A percentile compares a stretch with the other conserved stretches of the same genome.
Conservation (phyloP, 306 rosid genomes). For the Trifolium fragiferum region DNA sequence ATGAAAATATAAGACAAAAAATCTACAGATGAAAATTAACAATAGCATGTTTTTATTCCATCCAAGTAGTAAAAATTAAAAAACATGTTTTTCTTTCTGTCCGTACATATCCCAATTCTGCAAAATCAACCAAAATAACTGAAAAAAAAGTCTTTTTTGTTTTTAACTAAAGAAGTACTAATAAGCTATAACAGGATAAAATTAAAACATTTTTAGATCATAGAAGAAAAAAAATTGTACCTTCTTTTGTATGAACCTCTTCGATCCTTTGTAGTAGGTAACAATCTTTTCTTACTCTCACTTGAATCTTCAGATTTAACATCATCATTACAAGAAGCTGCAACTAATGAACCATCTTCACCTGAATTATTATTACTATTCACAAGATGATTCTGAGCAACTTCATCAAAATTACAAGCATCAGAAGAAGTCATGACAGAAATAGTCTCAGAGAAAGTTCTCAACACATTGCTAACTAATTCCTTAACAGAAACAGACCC, state of each 20-base stretch:
- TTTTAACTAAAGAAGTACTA: background rate
- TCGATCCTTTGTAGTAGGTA: constrained; percentile 46
- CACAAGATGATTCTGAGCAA: background rate
- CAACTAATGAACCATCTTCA: background rate
- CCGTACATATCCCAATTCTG: constrained; percentile 46
- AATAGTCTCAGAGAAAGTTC: constrained; percentile 49
- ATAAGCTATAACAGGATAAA: background rate
- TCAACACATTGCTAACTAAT: constrained; percentile 46
- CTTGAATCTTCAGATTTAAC: constrained; percentile 53
- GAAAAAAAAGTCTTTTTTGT: background rate
- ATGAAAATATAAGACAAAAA: background rate
- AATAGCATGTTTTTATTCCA: background rate
- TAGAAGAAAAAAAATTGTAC: constrained; percentile 36
- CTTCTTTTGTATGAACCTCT: constrained; percentile 83
- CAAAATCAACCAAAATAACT: background rate
- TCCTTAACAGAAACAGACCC: constrained; percentile 46
- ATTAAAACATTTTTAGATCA: constrained; percentile 11
- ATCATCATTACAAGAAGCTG: constrained; percentile 44
- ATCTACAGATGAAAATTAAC: background rate
- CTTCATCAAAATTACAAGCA: background rate
- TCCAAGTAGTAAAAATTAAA: background rate
- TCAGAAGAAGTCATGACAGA: constrained; percentile 49
- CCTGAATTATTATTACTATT: constrained; percentile 20
- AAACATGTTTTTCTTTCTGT: constrained; percentile 14
- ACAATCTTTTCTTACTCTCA: constrained; percentile 49